These are phyloP conservation scores for Myxozyma neglecta DNA, from an alignment of 805 yeast genomes.

Conservation along the genomic window DNA sequence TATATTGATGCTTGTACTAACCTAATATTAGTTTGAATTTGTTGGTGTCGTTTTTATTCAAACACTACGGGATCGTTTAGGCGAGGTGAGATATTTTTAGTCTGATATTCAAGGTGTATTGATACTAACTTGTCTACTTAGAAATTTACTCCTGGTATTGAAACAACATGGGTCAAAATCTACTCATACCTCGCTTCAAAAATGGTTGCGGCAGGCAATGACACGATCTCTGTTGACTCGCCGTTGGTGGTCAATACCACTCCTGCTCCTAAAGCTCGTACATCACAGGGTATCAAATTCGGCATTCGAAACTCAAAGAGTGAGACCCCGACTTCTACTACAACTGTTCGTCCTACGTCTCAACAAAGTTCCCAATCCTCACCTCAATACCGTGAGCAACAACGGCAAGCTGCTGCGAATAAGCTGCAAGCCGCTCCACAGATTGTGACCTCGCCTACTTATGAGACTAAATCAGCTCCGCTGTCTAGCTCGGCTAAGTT, in stretches of 20 bases:
- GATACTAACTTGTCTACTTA: not conserved
- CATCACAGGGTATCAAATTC: no score
- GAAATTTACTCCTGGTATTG: slow-evolving; percentile 31
- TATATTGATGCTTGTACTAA: not conserved
- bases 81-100: slow-evolving; percentile 15
- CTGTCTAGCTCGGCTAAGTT: no score
- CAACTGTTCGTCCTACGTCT: not conserved
- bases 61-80: slow-evolving; percentile 57
- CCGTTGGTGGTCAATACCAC: not conserved
- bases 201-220: slow-evolving; percentile 29
- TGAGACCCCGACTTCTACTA: not conserved
- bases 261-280: no score
- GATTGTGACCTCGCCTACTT: not conserved
- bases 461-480: no score
- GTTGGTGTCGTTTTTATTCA: slow-evolving; percentile 63
- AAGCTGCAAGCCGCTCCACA: not conserved
- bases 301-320: not conserved
- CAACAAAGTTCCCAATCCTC: not conserved
- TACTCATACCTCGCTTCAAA: slow-evolving; percentile 40
- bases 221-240: not conserved
- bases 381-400: not conserved
- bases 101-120: not conserved
- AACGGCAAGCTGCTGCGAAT: not conserved
- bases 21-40: slow-evolving; percentile 46
- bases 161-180: slow-evolving; percentile 37